A percentile compares a stretch with the other conserved stretches of the same genome.
Evolutionary conservation across 2,329 filamentous ascomycete genomes (phyloP).

Genomic region (Exophiala calicioides): DNA sequence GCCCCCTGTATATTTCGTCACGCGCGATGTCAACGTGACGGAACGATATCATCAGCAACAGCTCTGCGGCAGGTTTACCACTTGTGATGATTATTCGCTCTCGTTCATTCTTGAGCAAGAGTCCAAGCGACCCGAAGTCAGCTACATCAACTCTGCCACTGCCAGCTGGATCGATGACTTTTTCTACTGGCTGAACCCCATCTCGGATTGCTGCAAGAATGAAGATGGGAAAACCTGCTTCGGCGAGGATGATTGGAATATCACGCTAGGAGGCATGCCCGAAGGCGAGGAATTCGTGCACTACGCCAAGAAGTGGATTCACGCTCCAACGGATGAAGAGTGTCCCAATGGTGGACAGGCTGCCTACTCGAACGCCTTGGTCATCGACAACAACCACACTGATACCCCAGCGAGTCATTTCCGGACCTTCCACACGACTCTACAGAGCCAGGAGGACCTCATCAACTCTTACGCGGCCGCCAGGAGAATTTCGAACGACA

Average conservation of each 20-base stretch:
- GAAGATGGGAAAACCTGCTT: conserved; percentile 76
- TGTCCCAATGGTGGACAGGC: conserved; percentile 89
- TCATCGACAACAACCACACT: conserved; percentile 67
- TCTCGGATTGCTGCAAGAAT: conserved; percentile 71
- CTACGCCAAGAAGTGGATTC: conserved; percentile 81
- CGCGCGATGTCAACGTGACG: conserved; percentile 76
- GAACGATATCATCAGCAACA: conserved; percentile 75
- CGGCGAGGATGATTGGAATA: conserved; percentile 79
- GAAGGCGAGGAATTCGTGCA: conserved; percentile 86
- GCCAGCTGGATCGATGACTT: conserved; percentile 98
- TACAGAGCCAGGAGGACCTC: conserved; percentile 87
- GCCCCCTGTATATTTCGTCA: conserved; percentile 95
- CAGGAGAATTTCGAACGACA: conserved; percentile 78
- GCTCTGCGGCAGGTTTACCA: conserved; percentile 86
- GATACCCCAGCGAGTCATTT: conserved; percentile 85
- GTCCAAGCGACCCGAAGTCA: conserved; percentile 82
- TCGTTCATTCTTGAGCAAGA: conserved; percentile 92
- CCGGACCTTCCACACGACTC: conserved; percentile 81
- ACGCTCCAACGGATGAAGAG: conserved; percentile 74
- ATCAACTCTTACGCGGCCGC: conserved; percentile 88
- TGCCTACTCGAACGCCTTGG: conserved; percentile 80
- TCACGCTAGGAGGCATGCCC: conserved; percentile 86
- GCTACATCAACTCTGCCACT: conserved; percentile 82
- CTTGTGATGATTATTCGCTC: conserved; percentile 79
- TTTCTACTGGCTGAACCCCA: conserved; percentile 93